Conservation (phyloP, 139 green algal species). For the Monoraphidium neglectum region DNA sequence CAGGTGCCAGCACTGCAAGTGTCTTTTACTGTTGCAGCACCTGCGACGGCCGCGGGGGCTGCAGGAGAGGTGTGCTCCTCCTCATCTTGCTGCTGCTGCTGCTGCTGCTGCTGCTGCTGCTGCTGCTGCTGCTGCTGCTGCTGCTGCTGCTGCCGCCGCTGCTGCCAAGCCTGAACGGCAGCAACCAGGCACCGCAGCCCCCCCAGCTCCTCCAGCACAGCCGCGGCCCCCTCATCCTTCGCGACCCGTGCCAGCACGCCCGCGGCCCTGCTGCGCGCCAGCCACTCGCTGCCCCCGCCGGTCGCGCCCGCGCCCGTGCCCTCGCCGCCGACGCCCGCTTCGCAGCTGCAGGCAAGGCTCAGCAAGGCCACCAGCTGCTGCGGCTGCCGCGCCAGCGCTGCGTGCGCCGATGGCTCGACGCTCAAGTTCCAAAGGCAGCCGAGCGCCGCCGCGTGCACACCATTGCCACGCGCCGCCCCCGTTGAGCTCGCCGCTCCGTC, state of each 20-base stretch:
- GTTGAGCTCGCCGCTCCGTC: too few relatives aligned
- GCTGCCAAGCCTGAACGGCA: background rate
- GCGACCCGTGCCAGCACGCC: constrained; percentile 15
- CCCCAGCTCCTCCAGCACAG: constrained; percentile 14
- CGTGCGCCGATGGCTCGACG: constrained; percentile 26
- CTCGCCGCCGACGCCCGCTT: background rate
- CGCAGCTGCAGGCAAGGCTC: background rate
- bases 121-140: too few relatives aligned
- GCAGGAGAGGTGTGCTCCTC: too few relatives aligned
- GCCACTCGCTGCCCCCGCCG: background rate
- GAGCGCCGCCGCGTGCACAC: background rate
- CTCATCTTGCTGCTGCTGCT: background rate
- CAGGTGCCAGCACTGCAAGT: background rate
- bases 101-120: background rate
- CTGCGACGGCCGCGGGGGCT: background rate
- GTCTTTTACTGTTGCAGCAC: background rate
- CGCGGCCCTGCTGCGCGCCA: background rate
- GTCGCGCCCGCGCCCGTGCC: background rate
- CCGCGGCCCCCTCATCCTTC: constrained; percentile 7
- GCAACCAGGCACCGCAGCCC: constrained; percentile 10
- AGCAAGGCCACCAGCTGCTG: constrained; percentile 5
- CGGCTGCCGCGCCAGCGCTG: constrained; percentile 11
- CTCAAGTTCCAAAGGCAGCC: background rate
- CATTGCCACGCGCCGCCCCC: background rate
- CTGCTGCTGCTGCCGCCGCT: background rate